These are phyloP conservation scores for Diaporthe sp. DNA, from an alignment of 2,329 filamentous ascomycete genomes.

Conservation along the genomic window DNA sequence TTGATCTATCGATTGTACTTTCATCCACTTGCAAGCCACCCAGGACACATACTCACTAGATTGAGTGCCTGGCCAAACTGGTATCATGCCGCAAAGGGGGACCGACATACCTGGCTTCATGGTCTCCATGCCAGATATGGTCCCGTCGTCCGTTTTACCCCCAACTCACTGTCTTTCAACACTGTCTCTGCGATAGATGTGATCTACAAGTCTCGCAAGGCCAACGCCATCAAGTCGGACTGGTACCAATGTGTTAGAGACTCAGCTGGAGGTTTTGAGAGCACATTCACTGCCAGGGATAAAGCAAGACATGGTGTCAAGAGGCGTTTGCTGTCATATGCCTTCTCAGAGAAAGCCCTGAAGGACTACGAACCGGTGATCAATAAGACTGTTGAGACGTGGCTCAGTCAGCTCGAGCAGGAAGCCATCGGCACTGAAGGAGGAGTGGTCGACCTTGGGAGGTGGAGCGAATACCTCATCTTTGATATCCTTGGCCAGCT, in stretches of 20 bases:
- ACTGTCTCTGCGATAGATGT: neutral
- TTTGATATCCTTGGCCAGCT: neutral
- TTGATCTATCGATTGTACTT: neutral
- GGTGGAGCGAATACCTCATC: conserved; percentile 10
- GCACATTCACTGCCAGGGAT: neutral
- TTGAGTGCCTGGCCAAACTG: conserved; percentile 6
- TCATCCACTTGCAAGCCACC: conserved; percentile 5
- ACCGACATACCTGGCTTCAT: conserved; percentile 15
- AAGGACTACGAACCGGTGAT: neutral
- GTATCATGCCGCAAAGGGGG: conserved; percentile 1
- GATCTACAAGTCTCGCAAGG: neutral
- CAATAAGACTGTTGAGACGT: neutral
- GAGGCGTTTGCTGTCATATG: conserved; percentile 5
- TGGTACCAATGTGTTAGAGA: conserved; percentile 14
- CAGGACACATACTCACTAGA: neutral
- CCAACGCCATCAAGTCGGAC: neutral
- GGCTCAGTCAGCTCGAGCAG: neutral
- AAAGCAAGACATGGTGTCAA: conserved; percentile 1
- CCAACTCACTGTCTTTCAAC: neutral
- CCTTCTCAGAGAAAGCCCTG: neutral
- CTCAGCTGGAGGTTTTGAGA: conserved; percentile 11
- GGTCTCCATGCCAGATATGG: neutral
- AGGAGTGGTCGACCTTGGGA: conserved; percentile 4
- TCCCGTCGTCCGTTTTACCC: conserved; percentile 8
- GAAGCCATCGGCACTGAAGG: neutral